Percentiles rank a stretch among this genome's conserved stretches.
phyloP scores from a whole-genome alignment of 306 rosid species.

The Vigna hirtella region DNA sequence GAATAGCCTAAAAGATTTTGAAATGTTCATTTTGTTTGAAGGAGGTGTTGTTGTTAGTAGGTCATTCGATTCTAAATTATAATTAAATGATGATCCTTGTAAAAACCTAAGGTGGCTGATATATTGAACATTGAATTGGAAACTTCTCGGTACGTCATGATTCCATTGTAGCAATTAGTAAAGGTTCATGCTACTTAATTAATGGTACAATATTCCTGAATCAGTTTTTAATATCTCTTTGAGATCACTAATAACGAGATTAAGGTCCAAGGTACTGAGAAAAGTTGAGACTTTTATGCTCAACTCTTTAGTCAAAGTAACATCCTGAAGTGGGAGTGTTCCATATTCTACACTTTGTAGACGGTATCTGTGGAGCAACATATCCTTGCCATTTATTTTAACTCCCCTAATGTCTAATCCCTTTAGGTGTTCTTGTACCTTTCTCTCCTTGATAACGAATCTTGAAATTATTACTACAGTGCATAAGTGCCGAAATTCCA shows the following conservation, averaged over 20 bases:
- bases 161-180: not conserved
- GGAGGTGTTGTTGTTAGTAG: not conserved
- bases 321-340: slow-evolving; percentile 11
- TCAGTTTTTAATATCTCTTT: slow-evolving; percentile 29
- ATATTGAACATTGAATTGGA: not conserved
- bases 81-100: not conserved
- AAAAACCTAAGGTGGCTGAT: not conserved
- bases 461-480: slow-evolving; percentile 25
- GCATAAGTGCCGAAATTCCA: not conserved
- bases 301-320: not conserved
- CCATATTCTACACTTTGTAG: not conserved
- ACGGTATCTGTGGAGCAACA: not conserved
- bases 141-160: not conserved
- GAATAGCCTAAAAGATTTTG: not conserved
- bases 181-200: slow-evolving; percentile 14
- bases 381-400: slow-evolving; percentile 1
- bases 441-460: not conserved
- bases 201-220: not conserved
- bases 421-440: not conserved
- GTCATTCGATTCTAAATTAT: not conserved
- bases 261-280: not conserved
- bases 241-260: not conserved
- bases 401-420: not conserved
- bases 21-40: too few relatives aligned
- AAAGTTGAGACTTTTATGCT: not conserved